Evolutionary conservation across 331 rosid genomes (phyloP), one percentile per base, ranked within the genome.

Genomic region (Saraca asoca): DNA sequence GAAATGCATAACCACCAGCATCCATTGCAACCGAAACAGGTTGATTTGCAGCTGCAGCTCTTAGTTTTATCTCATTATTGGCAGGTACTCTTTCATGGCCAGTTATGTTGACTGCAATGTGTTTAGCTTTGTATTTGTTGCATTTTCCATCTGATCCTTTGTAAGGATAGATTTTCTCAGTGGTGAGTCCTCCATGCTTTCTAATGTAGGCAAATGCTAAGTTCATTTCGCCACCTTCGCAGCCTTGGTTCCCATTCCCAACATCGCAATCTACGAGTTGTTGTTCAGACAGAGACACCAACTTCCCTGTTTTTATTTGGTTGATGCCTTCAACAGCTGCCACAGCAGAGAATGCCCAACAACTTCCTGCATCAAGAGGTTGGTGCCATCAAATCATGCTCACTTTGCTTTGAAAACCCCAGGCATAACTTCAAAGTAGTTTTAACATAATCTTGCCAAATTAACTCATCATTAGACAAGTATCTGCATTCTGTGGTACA

Each of bases 311-410:
- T 79, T 84, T 81, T 63, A 92, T 84, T 69, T 89, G 3, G 62
- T 77, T 72, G 69, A 93, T 68, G 58, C 88, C 91, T 83, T 93
- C 96, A 16, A 89, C 91, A 33, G 94, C 90, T 76, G 91, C 91
- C 53, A 84, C 91, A 0, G 94, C 80, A 12, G 91, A 80, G 80
- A 92, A 89, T 53, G 98, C 95, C 96, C 96, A 89, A 71, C 91
- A 89, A 56, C 86, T 81, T 74, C 96, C 87, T 89, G 88, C 52
- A 69, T 75, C 51, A 64, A 56, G 66, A 58, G 66, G 64, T 67
- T 62, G 18, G 62, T 45, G 48, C 56, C 70, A 58, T 56, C 58
- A 62, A 38, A 15, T 53, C 60, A 48, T 62, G 17, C 10, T 50
- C 16, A 24, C 18, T 9, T 52, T 52, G 42, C 42, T 39, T 7